phyloP scores from a whole-genome alignment of 164 flowering plant species.

The Chimonanthus praecox region DNA sequence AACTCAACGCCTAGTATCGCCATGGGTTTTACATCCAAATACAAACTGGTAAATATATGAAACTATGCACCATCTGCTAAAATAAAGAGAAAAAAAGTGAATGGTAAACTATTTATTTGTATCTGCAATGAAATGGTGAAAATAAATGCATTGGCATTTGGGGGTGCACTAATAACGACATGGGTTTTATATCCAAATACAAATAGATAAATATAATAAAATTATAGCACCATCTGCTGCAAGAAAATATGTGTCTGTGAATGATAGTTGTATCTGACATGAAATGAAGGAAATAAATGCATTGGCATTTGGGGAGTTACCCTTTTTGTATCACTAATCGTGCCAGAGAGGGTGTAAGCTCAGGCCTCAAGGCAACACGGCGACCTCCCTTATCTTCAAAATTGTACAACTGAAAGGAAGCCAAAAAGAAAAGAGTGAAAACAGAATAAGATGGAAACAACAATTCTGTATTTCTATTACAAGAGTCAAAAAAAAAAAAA shows the following conservation, averaged over 20 bases:
- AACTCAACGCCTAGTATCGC: neutral
- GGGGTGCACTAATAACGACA: neutral
- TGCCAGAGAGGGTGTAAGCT: conserved; percentile 93
- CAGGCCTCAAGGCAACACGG: conserved; percentile 96
- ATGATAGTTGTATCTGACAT: neutral
- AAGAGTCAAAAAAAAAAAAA: too few species aligned
- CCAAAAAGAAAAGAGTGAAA: neutral
- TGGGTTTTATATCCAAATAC: too few species aligned
- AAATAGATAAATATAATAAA: too few species aligned
- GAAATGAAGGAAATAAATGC: neutral
- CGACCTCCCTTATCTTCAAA: conserved; percentile 97
- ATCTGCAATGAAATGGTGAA: too few species aligned
- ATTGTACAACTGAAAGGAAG: conserved; percentile 55
- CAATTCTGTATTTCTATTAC: too few species aligned
- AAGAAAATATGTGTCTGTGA: too few species aligned
- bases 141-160: neutral
- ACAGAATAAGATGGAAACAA: too few species aligned
- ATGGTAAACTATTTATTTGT: too few species aligned
- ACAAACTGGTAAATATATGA: neutral
- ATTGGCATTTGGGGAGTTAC: conserved; percentile 27
- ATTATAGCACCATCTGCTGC: too few species aligned
- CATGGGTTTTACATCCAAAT: neutral
- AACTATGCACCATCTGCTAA: neutral
- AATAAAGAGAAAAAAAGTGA: too few species aligned
- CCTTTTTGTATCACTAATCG: conserved; percentile 96